Percentiles rank a stretch among this genome's conserved stretches.
Conservation (phyloP, 352 stramenopile genomes). For the Halophytophthora polymorphica region DNA sequence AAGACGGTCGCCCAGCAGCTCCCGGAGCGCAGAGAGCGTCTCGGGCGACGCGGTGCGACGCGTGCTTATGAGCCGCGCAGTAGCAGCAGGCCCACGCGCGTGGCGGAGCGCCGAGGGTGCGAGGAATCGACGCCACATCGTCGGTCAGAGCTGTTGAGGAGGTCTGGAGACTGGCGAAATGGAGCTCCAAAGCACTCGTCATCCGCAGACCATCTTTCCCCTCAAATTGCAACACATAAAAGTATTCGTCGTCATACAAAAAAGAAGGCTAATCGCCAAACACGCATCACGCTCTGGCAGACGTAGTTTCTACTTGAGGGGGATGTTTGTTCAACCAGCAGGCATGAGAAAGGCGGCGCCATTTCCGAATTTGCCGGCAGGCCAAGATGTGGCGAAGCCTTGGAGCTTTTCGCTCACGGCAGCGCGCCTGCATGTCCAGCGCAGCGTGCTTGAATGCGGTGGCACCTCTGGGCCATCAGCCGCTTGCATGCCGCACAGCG, state of each 20-base stretch:
- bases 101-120: conserved; percentile 16
- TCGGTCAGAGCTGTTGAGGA: too few species aligned
- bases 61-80: conserved; percentile 19
- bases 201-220: too few species aligned
- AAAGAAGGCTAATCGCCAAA: too few species aligned
- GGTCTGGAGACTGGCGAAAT: too few species aligned
- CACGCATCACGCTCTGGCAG: too few species aligned
- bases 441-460: not conserved
- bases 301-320: too few species aligned
- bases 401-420: not conserved
- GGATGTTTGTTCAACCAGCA: not conserved
- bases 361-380: not conserved
- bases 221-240: too few species aligned
- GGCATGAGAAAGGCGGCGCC: not conserved
- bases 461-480: conserved; percentile 1
- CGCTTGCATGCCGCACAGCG: conserved; percentile 33
- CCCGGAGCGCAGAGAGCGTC: conserved; percentile 43
- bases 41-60: conserved; percentile 27
- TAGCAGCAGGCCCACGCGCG: conserved; percentile 13
- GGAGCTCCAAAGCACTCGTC: too few species aligned
- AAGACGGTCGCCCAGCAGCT: conserved; percentile 67
- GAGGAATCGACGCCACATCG: conserved; percentile 33
- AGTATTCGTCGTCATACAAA: too few species aligned
- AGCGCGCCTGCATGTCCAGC: not conserved
- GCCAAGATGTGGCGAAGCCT: not conserved